Evolutionary conservation across 345 rosid species (phyloP).

Genomic region (Erodium maritimum): DNA sequence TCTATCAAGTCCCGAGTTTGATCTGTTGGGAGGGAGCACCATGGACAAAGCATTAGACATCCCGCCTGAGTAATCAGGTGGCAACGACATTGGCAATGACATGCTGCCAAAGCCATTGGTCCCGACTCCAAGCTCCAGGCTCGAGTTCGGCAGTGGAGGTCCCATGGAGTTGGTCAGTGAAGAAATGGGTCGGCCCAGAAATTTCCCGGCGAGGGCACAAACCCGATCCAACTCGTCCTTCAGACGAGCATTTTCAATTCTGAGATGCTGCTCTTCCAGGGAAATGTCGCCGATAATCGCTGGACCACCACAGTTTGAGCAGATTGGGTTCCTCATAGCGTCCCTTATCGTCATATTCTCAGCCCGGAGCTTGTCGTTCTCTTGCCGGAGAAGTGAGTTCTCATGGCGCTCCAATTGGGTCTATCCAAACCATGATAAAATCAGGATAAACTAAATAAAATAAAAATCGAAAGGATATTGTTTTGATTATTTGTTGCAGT

Average conservation of each 20-base stretch:
- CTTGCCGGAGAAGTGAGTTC: slow-evolving; percentile 70
- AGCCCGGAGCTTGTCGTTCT: slow-evolving; percentile 77
- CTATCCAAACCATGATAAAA: slow-evolving; percentile 20
- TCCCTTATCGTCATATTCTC: slow-evolving; percentile 89
- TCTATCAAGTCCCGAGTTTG: slow-evolving; percentile 36
- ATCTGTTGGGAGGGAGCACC: slow-evolving; percentile 14
- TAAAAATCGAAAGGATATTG: background rate
- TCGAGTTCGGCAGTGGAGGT: slow-evolving; percentile 50
- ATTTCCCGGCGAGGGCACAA: slow-evolving; percentile 79
- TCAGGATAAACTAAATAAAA: background rate
- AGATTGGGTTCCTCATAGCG: slow-evolving; percentile 83
- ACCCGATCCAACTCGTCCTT: slow-evolving; percentile 83
- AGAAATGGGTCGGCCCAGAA: slow-evolving; percentile 69
- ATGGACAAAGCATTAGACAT: slow-evolving; percentile 27
- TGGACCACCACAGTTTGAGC: slow-evolving; percentile 84
- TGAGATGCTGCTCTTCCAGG: slow-evolving; percentile 75
- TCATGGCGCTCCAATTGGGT: slow-evolving; percentile 88
- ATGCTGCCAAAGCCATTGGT: slow-evolving; percentile 33
- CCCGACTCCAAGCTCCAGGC: slow-evolving; percentile 78
- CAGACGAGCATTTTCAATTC: too few relatives aligned
- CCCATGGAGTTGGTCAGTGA: slow-evolving; percentile 24
- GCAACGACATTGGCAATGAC: slow-evolving; percentile 34
- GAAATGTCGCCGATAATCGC: slow-evolving; percentile 72
- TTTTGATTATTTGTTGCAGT: background rate
- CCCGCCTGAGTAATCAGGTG: slow-evolving; percentile 43